Evolutionary conservation across 768 basidiomycete species (phyloP).

Genomic region (Boletus patriciae): DNA sequence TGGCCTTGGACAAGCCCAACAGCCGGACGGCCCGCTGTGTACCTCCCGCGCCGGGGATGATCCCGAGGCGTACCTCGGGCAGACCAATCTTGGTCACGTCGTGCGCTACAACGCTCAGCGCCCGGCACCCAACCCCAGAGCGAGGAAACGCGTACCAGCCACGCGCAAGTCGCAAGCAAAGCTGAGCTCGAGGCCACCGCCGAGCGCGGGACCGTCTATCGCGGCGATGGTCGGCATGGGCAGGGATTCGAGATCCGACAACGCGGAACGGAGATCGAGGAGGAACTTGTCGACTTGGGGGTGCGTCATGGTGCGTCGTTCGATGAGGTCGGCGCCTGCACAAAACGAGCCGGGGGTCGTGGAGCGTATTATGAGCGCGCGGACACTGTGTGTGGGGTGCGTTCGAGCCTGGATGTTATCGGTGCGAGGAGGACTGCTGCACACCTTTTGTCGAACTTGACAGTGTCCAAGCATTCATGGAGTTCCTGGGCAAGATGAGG

Average conservation of each 20-base stretch:
- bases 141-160: conserved; percentile 57
- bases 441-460: conserved; percentile 67
- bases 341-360: conserved; percentile 80
- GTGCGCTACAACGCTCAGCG: conserved; percentile 41
- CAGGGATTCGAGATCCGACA: conserved; percentile 75
- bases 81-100: conserved; percentile 83
- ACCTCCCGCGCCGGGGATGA: conserved; percentile 90
- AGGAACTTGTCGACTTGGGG: conserved; percentile 77
- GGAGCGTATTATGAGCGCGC: conserved; percentile 82
- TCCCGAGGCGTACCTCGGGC: conserved; percentile 76
- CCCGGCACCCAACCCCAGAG: neutral
- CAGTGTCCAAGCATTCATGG: conserved; percentile 61
- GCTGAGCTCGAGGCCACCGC: conserved; percentile 87
- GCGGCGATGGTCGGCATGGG: conserved; percentile 90
- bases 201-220: conserved; percentile 90
- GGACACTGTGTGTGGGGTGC: conserved; percentile 46
- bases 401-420: neutral
- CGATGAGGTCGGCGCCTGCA: conserved; percentile 86
- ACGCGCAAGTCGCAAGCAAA: conserved; percentile 90
- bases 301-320: conserved; percentile 81
- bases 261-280: conserved; percentile 63
- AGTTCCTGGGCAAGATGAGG: conserved; percentile 54
- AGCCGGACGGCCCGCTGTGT: conserved; percentile 81
- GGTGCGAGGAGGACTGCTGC: conserved; percentile 6
- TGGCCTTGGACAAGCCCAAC: conserved; percentile 76